Evolutionary conservation across 2,329 filamentous ascomycete genomes (phyloP), one percentile per base, ranked within the genome.

Genomic region (Xylaria sp.): DNA sequence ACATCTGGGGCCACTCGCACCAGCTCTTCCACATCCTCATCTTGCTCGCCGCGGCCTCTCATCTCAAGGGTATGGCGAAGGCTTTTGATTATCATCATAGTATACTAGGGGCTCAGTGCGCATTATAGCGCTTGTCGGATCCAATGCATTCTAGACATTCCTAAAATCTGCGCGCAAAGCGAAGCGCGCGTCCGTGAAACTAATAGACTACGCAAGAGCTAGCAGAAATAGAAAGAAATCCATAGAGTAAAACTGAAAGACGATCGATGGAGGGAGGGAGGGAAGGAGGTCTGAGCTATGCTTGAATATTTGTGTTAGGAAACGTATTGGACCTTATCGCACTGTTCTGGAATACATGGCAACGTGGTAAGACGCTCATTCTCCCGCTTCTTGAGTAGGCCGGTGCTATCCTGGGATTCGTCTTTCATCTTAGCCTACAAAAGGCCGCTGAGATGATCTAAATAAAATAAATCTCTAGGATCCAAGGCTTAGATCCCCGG

Each of bases 11-110:
- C 46, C 94, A 91, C 78, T 97, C 94, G 23, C 96, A 99, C 81
- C 96, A 99, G 82, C 92, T 99, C 72, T 99, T 99, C 80, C 96
- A 99, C 82, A 84, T 97, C 48, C 86, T 96, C 72, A 94, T 99
- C 33, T 84, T 98, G 18, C 80, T 94, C 69, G 96, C 96, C 0
- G 95, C 94, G 0, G 86, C 88, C 1, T 88, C 91, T 28, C 96
- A 99, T 83, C 83, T 98, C 68, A 90, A 90, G 62, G 94, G 93
- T 58, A 86, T 98, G 82, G 79, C 92, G 36, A 91, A 89, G 80
- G 94, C 94, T 3, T 97, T 98, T 81, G 93, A 97, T 80, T 91
- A 92, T 78, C 90, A 93, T 76, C 94, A 97, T 80, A 87, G 85
- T 65, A 80, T 85, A 46, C 81, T 85, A 78, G 87, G 85, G 15